phyloP scores from a whole-genome alignment of 257 asterid species.

The Lycium ferocissimum region DNA sequence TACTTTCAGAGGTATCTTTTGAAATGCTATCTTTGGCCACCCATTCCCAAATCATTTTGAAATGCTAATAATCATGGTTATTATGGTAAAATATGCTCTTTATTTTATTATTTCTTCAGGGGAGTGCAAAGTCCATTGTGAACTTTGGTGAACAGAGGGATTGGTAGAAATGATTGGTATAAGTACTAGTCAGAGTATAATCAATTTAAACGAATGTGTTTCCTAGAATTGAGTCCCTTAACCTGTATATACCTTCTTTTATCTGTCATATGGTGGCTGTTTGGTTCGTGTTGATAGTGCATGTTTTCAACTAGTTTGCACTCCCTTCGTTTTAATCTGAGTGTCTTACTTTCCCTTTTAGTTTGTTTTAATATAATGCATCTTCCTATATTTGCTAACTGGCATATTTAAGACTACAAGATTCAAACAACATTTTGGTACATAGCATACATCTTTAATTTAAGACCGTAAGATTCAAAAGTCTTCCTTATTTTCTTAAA shows the following conservation, averaged over 20 bases:
- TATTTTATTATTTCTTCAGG: not conserved
- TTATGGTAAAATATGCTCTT: not conserved
- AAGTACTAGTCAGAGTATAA: not conserved
- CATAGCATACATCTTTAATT: too few species aligned
- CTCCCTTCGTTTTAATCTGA: not conserved
- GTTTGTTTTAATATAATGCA: not conserved
- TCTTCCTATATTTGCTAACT: not conserved
- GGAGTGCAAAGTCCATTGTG: not conserved
- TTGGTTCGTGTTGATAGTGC: not conserved
- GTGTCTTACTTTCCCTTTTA: not conserved
- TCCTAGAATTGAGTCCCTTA: not conserved
- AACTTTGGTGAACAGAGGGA: not conserved
- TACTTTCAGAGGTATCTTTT: too few species aligned
- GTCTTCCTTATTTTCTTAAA: not conserved
- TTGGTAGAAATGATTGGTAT: not conserved
- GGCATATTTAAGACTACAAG: too few species aligned
- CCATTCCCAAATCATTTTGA: not conserved
- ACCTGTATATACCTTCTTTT: not conserved
- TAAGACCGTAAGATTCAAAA: not conserved
- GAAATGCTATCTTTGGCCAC: too few species aligned
- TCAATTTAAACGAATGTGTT: not conserved
- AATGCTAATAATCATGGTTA: too few species aligned
- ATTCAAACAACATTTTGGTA: too few species aligned
- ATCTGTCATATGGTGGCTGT: not conserved
- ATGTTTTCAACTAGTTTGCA: not conserved